Base-by-base conservation (phyloP, 2,329 filamentous ascomycete species). In the Plectosphaerella cucumerina region DNA sequence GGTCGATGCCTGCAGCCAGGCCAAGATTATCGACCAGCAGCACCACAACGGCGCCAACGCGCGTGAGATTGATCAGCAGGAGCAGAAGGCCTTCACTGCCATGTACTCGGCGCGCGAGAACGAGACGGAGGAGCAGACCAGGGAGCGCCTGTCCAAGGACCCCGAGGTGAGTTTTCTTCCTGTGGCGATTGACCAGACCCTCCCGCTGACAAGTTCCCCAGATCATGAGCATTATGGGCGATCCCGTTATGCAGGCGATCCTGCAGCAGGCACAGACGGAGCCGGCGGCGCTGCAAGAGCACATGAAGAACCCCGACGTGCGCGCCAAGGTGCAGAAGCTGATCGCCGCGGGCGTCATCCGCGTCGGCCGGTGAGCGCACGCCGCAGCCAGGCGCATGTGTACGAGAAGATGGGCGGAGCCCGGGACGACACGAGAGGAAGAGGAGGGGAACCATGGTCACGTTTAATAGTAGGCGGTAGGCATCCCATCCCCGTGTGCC, bases 211-310 rank as follows among this genome's bases (percentile, higher is more conserved):
- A 47, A 49, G 3, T 34, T 18, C 10, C 41, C 39, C 60, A 78
- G 85, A 96, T 97, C 67, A 89, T 95, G 81, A 72, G 77, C 56
- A 93, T 97, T 65, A 89, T 97, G 73, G 86, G 92, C 70, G 94
- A 99, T 65, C 94, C 94, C 15, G 86, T 99, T 65, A 97, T 99
- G 93, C 91, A 99, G 74, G 88, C 87, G 59, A 97, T 97, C 59
- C 82, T 97, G 51, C 92, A 97, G 70, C 94, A 99, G 74, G 94
- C 94, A 44, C 96, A 97, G 78, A 85, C 84, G 50, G 89, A 99
- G 64, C 94, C 94, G 17, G 87, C 87, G 46, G 94, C 94, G 44
- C 82, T 99, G 56, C 87, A 95, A 67, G 93, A 99, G 70, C 95
- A 99, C 72, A 96, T 99, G 89, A 89, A 86, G 77, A 99, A 97